Percentiles rank a stretch among this genome's conserved stretches.
phyloP scores from a whole-genome alignment of 306 rosid genomes.

The Corylus avellana region DNA sequence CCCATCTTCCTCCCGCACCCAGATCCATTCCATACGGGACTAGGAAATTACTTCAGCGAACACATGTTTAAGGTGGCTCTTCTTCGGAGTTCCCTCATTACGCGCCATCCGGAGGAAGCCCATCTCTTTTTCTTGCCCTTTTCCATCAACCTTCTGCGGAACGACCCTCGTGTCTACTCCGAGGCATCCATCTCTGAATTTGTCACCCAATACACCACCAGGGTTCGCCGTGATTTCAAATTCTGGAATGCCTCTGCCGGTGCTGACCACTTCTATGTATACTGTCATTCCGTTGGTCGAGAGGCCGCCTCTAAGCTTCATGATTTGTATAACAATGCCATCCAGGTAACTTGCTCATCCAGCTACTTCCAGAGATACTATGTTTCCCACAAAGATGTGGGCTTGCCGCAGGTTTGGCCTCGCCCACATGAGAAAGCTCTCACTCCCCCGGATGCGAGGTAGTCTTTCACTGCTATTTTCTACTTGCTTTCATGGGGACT shows the following conservation, averaged over 20 bases:
- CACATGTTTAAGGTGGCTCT: conserved; percentile 40
- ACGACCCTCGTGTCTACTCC: conserved; percentile 32
- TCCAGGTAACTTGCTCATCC: conserved; percentile 41
- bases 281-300: conserved; percentile 40
- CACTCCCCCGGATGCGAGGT: conserved; percentile 31
- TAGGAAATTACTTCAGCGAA: conserved; percentile 43
- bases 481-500: background rate
- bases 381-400: conserved; percentile 31
- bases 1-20: conserved; percentile 34
- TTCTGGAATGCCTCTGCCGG: conserved; percentile 37
- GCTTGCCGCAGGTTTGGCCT: conserved; percentile 41
- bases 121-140: conserved; percentile 35
- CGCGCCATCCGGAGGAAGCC: conserved; percentile 22
- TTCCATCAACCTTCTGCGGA: conserved; percentile 36
- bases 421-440: conserved; percentile 21
- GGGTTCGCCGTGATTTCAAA: conserved; percentile 6
- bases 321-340: conserved; percentile 31
- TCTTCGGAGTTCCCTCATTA: conserved; percentile 20
- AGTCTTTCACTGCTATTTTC: background rate
- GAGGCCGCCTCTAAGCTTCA: conserved; percentile 24
- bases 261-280: conserved; percentile 34
- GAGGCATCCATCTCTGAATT: conserved; percentile 31
- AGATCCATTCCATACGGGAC: conserved; percentile 24
- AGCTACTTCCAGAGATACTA: conserved; percentile 37
- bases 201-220: conserved; percentile 11